A percentile compares a stretch with the other conserved stretches of the same genome.
phyloP scores from a whole-genome alignment of 1,284 basidiomycete species.

The Somion occarium region DNA sequence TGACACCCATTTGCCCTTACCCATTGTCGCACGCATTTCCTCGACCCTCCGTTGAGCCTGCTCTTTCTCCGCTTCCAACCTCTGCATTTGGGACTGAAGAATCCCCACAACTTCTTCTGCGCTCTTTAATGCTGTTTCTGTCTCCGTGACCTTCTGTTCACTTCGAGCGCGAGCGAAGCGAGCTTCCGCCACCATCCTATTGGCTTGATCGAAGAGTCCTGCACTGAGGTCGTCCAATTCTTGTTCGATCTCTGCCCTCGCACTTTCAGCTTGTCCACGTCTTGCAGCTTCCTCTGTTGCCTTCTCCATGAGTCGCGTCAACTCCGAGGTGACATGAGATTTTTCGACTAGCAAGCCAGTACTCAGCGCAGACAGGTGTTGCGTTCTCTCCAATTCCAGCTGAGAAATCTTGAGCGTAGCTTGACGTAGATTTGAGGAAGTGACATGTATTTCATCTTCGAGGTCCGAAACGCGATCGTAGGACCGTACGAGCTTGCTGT shows the following conservation, averaged over 20 bases:
- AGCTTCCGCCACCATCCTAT: conserved; percentile 92
- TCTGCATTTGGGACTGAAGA: conserved; percentile 85
- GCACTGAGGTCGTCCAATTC: conserved; percentile 94
- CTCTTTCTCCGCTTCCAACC: conserved; percentile 59
- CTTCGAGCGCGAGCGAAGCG: conserved; percentile 71
- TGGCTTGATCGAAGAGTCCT: conserved; percentile 81
- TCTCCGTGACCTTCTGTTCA: conserved; percentile 76
- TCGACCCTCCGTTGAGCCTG: conserved; percentile 45
- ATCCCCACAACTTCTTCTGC: conserved; percentile 84
- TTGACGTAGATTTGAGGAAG: conserved; percentile 51
- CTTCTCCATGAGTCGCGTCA: conserved; percentile 91
- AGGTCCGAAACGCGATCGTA: conserved; percentile 92
- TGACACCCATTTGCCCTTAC: conserved; percentile 67
- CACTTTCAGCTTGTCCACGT: conserved; percentile 86
- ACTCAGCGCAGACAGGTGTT: conserved; percentile 76
- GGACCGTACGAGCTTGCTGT: conserved; percentile 87
- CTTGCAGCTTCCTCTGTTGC: conserved; percentile 92
- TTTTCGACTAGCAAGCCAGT: conserved; percentile 92
- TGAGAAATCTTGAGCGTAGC: conserved; percentile 61
- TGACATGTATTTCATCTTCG: conserved; percentile 83
- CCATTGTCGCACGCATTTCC: conserved; percentile 48
- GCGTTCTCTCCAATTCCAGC: conserved; percentile 71
- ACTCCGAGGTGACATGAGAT: conserved; percentile 85
- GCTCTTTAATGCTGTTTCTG: conserved; percentile 72
- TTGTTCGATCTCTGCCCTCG: conserved; percentile 77